Base-by-base conservation (phyloP, 331 rosid genomes). In the Rosa hybrid region DNA sequence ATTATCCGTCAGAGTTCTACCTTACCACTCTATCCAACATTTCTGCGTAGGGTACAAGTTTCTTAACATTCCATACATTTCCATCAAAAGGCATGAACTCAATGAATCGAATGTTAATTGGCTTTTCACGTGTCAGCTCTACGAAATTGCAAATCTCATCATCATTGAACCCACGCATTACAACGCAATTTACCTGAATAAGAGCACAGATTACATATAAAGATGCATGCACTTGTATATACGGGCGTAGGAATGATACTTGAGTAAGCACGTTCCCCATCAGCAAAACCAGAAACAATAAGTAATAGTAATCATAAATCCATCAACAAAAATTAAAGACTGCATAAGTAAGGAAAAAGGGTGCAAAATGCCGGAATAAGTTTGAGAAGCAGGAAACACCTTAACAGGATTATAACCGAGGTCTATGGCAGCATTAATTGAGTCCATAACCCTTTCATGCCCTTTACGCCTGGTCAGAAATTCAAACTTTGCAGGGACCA, bases 51-150 rank as follows among this genome's bases (percentile, higher is more conserved):
- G 98, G 90, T 57, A 95, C 97, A 34, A 95, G 94, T 83, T 93
- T 95, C 89, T 95, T 95, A 80, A 95, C 96, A 77, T 95, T 93
- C 99, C 99, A 95, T 81, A 95, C 97, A 87, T 95, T 95, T 82
- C 99, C 98, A 86, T 95, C 99, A 83, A 95, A 95, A 71, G 99
- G 99, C 99, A 95, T 93, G 89, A 95, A 95, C 85, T 95, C 99
- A 75, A 91, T 95, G 86, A 95, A 95, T 20, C 97, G 92, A 54
- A 92, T 7, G 78, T 91, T 91, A 65, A 95, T 88, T 50, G 96
- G 94, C 76, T 88, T 95, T 54, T 86, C 96, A 46, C 89, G 89
- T 11, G 99, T 95, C 84, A 95, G 78, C 83, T 92, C 92, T 74
- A 92, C 91, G 79, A 95, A 92, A 86, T 95, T 84, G 62, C 91